Base-by-base conservation (phyloP, 495 filamentous ascomycete genomes). In the Aspergillus mulundensis region DNA sequence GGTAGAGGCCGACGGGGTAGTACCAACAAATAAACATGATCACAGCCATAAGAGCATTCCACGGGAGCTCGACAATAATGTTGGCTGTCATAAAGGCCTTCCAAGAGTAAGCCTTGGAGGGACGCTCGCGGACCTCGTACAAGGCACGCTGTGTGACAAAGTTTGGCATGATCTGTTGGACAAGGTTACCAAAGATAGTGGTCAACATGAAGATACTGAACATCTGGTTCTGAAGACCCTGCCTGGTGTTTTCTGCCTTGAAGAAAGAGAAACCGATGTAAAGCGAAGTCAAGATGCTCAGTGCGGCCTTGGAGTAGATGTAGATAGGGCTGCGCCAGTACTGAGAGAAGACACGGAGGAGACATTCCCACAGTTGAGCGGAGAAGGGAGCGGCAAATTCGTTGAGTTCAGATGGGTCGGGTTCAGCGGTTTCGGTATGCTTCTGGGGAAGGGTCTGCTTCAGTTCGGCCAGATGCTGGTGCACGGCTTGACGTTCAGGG, bases 251-350 rank as follows among this genome's bases (percentile, higher is more conserved):
- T 55, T 82, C 68, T 0, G 88, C 81, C 16, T 86, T 80, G 81
- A 84, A 92, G 77, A 97, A 95, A 50, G 90, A 90, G 77, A 97
- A 94, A 38, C 91, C 91, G 66, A 94, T 92, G 75, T 96, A 95
- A 20, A 95, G 75, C 1, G 82, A 55, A 10, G 75, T 69, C 15
- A 76, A 36, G 20, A 70, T 69, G 55, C 79, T 81, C 2, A 90
- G 72, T 12, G 80, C 68, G 16, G 79, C 58, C 66, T 88, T 88
- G 41, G 76, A 77, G 55, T 80, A 78, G 43, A 85, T 75, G 63
- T 86, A 86, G 25, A 75, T 67, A 10, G 83, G 83, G 5, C 75
- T 82, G 21, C 82, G 76, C 83, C 82, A 86, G 64, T 83, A 82
- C 56, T 83, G 76, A 28, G 77, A 74, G 62, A 82, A 82, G 1